phyloP scores from a whole-genome alignment of 352 stramenopile genomes.

The Globisporangium canariense region DNA sequence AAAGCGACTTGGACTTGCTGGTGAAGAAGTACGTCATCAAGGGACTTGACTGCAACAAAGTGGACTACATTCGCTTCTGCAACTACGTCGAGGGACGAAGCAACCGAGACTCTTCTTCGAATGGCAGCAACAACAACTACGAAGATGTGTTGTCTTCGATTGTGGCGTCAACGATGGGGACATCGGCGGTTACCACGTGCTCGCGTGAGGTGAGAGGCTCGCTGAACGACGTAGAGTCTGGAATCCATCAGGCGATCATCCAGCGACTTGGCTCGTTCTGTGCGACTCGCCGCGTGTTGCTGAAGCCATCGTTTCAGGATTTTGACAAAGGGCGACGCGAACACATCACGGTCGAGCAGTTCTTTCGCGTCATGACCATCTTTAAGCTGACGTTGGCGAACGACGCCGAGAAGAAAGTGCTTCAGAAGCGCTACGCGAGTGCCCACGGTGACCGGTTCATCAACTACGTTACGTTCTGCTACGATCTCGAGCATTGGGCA shows the following conservation, averaged over 20 bases:
- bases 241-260: constrained; percentile 52
- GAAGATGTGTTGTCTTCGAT: constrained; percentile 52
- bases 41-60: constrained; percentile 44
- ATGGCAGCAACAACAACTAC: constrained; percentile 40
- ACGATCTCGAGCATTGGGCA: constrained; percentile 62
- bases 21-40: constrained; percentile 56
- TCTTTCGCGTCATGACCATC: constrained; percentile 77
- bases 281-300: constrained; percentile 51
- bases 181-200: constrained; percentile 35
- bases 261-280: constrained; percentile 57
- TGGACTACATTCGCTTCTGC: constrained; percentile 81
- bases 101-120: constrained; percentile 11
- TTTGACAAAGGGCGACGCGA: constrained; percentile 76
- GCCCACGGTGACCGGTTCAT: constrained; percentile 69
- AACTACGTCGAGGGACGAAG: constrained; percentile 54
- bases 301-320: constrained; percentile 83
- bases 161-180: constrained; percentile 19
- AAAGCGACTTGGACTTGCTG: constrained; percentile 57
- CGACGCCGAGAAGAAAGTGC: constrained; percentile 42
- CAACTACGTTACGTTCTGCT: constrained; percentile 85
- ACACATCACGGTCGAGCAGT: constrained; percentile 79
- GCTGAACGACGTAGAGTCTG: constrained; percentile 43
- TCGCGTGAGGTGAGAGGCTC: constrained; percentile 59
- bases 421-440: constrained; percentile 75
- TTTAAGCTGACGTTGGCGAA: constrained; percentile 62